Evolutionary conservation across 768 basidiomycete genomes (phyloP).

Genomic region (Butyriboletus loyo): DNA sequence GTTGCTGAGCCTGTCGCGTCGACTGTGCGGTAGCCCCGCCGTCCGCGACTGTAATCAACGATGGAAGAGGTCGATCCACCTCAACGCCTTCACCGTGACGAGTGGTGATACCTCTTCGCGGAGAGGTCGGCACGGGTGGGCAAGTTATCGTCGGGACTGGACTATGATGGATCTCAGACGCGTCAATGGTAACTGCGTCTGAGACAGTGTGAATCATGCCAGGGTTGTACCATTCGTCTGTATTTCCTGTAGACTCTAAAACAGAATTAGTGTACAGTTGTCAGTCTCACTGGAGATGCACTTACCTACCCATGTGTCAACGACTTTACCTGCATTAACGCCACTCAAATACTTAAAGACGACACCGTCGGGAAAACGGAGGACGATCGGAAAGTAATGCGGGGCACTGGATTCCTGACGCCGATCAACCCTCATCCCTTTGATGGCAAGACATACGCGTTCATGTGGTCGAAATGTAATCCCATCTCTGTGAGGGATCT

Average conservation of each 20-base stretch:
- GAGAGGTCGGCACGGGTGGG: neutral
- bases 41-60: neutral
- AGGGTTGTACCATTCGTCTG: slow-evolving; percentile 28
- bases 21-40: neutral
- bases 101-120: neutral
- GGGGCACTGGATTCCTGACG: slow-evolving; percentile 26
- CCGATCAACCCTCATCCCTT: slow-evolving; percentile 37
- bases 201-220: slow-evolving; percentile 11
- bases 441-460: slow-evolving; percentile 46
- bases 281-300: neutral
- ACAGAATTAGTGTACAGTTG: neutral
- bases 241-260: slow-evolving; percentile 6
- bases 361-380: slow-evolving; percentile 44
- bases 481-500: slow-evolving; percentile 32
- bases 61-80: neutral
- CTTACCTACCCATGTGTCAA: slow-evolving; percentile 45
- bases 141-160: neutral
- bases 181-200: slow-evolving; percentile 8
- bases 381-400: slow-evolving; percentile 37
- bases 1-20: neutral
- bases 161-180: neutral
- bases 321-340: slow-evolving; percentile 22
- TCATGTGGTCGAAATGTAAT: slow-evolving; percentile 43
- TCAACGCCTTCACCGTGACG: neutral
- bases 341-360: slow-evolving; percentile 37